Conservation (phyloP, 1,139 yeast genomes). For the Zygosaccharomyces sapae region DNA sequence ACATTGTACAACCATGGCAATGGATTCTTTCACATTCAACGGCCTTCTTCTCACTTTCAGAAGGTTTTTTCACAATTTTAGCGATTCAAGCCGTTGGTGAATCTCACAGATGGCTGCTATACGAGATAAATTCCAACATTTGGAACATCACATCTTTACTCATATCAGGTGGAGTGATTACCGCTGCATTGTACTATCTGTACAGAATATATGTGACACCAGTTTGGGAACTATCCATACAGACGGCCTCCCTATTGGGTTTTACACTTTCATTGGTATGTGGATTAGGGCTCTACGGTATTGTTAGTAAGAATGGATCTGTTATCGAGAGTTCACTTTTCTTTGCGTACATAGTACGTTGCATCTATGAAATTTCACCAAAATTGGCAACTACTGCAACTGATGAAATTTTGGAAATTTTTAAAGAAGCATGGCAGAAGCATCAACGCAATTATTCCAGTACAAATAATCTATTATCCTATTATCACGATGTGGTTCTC, state of each 20-base stretch:
- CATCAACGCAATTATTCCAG: constrained; percentile 31
- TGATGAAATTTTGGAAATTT: constrained; percentile 38
- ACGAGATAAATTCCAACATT: constrained; percentile 44
- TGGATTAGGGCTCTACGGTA: constrained; percentile 77
- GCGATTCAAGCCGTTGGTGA: constrained; percentile 91
- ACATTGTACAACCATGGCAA: constrained; percentile 60
- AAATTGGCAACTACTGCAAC: constrained; percentile 53
- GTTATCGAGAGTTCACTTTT: constrained; percentile 81
- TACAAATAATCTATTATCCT: constrained; percentile 31
- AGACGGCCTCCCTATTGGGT: constrained; percentile 80
- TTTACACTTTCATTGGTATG: constrained; percentile 73
- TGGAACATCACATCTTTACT: constrained; percentile 78
- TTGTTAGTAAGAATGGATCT: constrained; percentile 78
- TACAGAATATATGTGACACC: constrained; percentile 81
- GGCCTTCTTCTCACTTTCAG: constrained; percentile 80
- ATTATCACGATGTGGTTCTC: constrained; percentile 27
- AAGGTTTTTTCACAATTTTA: constrained; percentile 86
- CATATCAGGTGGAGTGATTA: constrained; percentile 68
- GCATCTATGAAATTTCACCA: constrained; percentile 87
- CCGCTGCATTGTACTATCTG: constrained; percentile 72
- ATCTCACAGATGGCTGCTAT: constrained; percentile 59
- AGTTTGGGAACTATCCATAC: constrained; percentile 54
- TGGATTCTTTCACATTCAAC: constrained; percentile 71
- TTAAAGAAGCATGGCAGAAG: constrained; percentile 37
- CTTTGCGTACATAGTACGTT: constrained; percentile 86